Evolutionary conservation across 2,329 filamentous ascomycete genomes (phyloP).

Genomic region (Aspergillus sp.): DNA sequence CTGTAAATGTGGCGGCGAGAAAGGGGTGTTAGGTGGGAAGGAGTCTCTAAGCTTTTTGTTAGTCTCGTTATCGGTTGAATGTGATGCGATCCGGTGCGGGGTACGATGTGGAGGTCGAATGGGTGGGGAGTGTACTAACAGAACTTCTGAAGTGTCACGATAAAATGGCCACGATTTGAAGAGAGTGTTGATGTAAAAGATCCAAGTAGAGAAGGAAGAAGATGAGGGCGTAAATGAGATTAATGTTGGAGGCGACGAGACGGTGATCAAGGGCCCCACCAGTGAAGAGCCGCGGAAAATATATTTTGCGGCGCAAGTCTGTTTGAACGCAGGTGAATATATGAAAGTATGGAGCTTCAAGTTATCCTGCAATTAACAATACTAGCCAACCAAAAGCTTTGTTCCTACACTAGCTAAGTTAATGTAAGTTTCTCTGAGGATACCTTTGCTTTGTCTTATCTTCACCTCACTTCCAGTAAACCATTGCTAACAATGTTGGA

Average conservation of each 20-base stretch:
- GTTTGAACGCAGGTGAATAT: not conserved
- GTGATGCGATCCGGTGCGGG: conserved; percentile 7
- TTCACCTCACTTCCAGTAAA: not conserved
- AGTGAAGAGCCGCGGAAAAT: conserved; percentile 36
- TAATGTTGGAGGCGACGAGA: conserved; percentile 14
- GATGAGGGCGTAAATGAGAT: conserved; percentile 13
- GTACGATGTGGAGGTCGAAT: not conserved
- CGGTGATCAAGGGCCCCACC: conserved; percentile 28
- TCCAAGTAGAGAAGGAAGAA: conserved; percentile 14
- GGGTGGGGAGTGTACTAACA: conserved; percentile 2
- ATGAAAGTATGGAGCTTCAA: not conserved
- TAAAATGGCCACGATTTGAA: not conserved
- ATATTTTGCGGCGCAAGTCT: conserved; percentile 35
- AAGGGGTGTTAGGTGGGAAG: not conserved
- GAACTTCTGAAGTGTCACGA: not conserved
- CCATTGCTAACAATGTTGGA: not conserved
- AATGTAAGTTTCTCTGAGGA: not conserved
- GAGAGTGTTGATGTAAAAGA: not conserved
- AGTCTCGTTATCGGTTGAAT: not conserved
- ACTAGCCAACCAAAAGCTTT: not conserved
- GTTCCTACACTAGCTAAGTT: not conserved
- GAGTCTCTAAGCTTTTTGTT: not conserved
- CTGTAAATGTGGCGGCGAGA: not conserved
- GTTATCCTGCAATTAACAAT: not conserved
- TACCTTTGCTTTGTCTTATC: not conserved